These are phyloP conservation scores for Candida pseudoglaebosa DNA, from an alignment of 805 yeast species.

Conservation along the genomic window DNA sequence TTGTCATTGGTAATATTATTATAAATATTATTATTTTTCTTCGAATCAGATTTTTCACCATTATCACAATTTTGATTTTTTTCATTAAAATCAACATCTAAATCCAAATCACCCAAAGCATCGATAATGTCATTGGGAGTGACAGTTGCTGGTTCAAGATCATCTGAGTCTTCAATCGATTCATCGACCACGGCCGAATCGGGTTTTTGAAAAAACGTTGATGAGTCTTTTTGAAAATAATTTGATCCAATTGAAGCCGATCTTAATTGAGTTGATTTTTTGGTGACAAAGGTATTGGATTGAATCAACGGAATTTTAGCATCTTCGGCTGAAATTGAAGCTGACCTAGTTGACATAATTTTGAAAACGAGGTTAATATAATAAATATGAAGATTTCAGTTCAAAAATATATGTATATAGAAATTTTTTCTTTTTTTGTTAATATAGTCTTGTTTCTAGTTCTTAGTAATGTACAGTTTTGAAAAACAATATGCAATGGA, in stretches of 20 bases:
- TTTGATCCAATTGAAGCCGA: constrained; percentile 21
- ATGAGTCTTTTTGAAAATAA: constrained; percentile 23
- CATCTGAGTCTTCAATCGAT: constrained; percentile 3
- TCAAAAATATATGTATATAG: neutral
- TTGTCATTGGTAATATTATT: neutral
- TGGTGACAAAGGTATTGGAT: constrained; percentile 1
- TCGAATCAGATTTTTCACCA: neutral
- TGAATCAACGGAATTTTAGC: constrained; percentile 4
- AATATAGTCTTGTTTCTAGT: neutral
- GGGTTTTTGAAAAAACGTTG: constrained; percentile 17
- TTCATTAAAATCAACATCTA: constrained; percentile 36
- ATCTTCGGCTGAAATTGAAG: constrained; percentile 7
- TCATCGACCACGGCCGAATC: constrained; percentile 11
- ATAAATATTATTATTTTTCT: neutral
- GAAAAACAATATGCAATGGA: constrained; percentile 1
- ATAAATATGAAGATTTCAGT: neutral
- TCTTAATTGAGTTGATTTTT: constrained; percentile 8
- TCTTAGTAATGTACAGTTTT: too few relatives aligned
- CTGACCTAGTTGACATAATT: constrained; percentile 5
- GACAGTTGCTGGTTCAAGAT: constrained; percentile 3
- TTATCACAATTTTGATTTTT: neutral
- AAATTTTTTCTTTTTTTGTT: too few relatives aligned
- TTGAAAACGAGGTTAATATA: neutral
- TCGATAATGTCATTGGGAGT: constrained; percentile 39
- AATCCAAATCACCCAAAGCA: constrained; percentile 43